Evolutionary conservation across 768 basidiomycete species (phyloP), one percentile per base, ranked within the genome.

Genomic region (Gloeopeniophorella convolvens): DNA sequence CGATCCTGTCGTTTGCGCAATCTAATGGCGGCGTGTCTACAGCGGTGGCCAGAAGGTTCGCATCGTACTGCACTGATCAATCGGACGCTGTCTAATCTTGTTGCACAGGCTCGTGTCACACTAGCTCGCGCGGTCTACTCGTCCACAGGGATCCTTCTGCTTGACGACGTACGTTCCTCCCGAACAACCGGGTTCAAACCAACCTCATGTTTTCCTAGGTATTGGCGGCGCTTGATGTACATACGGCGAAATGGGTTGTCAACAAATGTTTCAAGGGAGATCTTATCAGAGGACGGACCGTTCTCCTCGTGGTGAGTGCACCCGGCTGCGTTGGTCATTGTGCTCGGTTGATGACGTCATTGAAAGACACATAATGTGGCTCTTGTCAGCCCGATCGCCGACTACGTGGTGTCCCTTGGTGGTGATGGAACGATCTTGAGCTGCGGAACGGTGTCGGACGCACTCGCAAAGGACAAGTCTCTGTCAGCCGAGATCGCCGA

Each of bases 31-130:
- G n/a, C n/a, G n/a, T n/a, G 10, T 30, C 27, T 12, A 18, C 15
- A 72, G 70, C 58, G 79, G 79, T 27, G 79, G 79, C 28, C 79
- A 80, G 60, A 79, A 83, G 70, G n/a, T n/a, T n/a, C n/a, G n/a
- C n/a, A n/a, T n/a, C n/a, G n/a, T n/a, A n/a, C n/a, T n/a, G n/a
- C n/a, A n/a, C n/a, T n/a, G n/a, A n/a, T n/a, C n/a, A n/a, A n/a
- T n/a, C n/a, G n/a, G n/a, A n/a, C n/a, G n/a, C n/a, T n/a, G n/a
- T n/a, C n/a, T n/a, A n/a, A n/a, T n/a, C n/a, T n/a, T n/a, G n/a
- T n/a, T n/a, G n/a, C n/a, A n/a, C n/a, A n/a, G n/a, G 79, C 70
- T 61, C 62, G 80, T 24, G 65, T 83, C 33, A 77, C 76, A 1
- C 65, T 80, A 16, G 81, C 81, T 3, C 68, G 80, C 5, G 79